Conservation (phyloP, 1,284 basidiomycete genomes). For the Pseudozyma flocculosa region DNA sequence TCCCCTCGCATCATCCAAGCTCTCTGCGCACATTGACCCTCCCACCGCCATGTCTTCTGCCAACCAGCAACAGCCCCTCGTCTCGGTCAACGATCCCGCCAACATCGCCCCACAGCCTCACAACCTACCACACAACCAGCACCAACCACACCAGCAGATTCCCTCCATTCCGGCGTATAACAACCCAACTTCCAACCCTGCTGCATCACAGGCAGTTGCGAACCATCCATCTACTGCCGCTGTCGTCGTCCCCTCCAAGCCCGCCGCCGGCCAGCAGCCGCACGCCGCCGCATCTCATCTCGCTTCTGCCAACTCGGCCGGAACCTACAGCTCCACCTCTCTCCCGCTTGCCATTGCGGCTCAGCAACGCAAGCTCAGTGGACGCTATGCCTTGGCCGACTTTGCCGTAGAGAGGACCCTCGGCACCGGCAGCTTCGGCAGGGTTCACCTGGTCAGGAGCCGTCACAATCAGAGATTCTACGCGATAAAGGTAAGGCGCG, state of each 20-base stretch:
- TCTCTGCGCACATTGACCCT: too few relatives aligned
- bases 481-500: constrained; percentile 44
- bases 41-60: too few relatives aligned
- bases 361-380: constrained; percentile 46
- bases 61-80: too few relatives aligned
- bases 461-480: constrained; percentile 56
- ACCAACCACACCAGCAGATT: too few relatives aligned
- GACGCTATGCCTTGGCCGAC: constrained; percentile 53
- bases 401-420: constrained; percentile 53
- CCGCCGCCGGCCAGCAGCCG: neutral
- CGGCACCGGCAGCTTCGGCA: constrained; percentile 54
- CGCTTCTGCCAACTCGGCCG: constrained; percentile 27
- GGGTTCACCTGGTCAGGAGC: constrained; percentile 53
- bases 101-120: too few relatives aligned
- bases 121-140: too few relatives aligned
- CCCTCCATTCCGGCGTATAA: too few relatives aligned
- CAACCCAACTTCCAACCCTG: too few relatives aligned
- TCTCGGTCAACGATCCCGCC: too few relatives aligned
- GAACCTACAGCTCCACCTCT: constrained; percentile 28
- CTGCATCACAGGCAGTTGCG: too few relatives aligned
- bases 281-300: constrained; percentile 1
- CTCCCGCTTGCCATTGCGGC: constrained; percentile 34
- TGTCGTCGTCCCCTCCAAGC: neutral
- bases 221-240: too few relatives aligned
- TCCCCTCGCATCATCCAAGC: too few relatives aligned